A percentile compares a stretch with the other conserved stretches of the same genome.
phyloP scores from a whole-genome alignment of 371 early-diverging fungal species.

The Mortierella sp. region DNA sequence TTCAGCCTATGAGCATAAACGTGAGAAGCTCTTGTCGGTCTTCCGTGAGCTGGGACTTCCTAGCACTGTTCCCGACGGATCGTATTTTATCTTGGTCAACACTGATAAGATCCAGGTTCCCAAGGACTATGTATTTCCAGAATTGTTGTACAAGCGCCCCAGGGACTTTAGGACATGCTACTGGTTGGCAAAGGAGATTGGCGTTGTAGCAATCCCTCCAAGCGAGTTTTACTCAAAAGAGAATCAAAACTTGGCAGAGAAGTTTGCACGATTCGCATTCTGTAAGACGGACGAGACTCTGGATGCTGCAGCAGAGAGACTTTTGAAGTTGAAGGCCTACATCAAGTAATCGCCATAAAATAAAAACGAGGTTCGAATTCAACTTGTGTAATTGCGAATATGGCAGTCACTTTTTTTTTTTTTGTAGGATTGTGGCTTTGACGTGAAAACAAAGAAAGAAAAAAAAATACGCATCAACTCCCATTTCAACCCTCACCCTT shows the following conservation, averaged over 20 bases:
- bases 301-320: constrained; percentile 78
- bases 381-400: neutral
- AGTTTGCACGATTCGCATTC: constrained; percentile 92
- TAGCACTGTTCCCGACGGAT: constrained; percentile 91
- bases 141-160: constrained; percentile 70
- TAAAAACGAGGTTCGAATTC: neutral
- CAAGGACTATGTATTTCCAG: constrained; percentile 73
- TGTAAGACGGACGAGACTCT: constrained; percentile 93
- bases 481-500: constrained; percentile 4
- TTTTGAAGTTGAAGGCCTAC: constrained; percentile 73
- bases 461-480: constrained; percentile 11
- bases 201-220: constrained; percentile 94
- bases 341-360: constrained; percentile 55
- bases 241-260: constrained; percentile 77
- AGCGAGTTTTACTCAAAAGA: constrained; percentile 89
- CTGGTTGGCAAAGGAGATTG: constrained; percentile 90
- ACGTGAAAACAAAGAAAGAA: constrained; percentile 7
- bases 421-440: constrained; percentile 14
- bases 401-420: constrained; percentile 11
- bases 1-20: constrained; percentile 76
- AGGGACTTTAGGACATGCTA: constrained; percentile 87
- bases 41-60: constrained; percentile 81
- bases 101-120: constrained; percentile 77
- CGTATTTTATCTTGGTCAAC: constrained; percentile 94
- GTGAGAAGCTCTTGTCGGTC: constrained; percentile 77